Percentiles rank a stretch among this genome's conserved stretches.
Evolutionary conservation across 768 basidiomycete genomes (phyloP).

Genomic region (Tylopilus rubrobrunneus): DNA sequence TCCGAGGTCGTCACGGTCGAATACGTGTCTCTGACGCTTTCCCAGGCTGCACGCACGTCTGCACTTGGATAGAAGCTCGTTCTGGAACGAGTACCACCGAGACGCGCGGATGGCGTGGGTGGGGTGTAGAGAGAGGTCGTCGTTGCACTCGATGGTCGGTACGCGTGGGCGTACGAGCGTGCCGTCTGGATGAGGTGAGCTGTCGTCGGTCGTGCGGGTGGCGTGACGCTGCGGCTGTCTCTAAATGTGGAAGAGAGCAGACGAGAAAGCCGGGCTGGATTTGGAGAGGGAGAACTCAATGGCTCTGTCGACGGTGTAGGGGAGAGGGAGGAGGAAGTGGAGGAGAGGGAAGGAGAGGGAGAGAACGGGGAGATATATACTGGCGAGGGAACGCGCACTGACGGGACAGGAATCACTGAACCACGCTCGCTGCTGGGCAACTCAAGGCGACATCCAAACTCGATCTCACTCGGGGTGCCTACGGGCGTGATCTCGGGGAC

Average conservation of each 20-base stretch:
- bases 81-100: conserved; percentile 15
- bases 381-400: conserved; percentile 19
- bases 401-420: neutral
- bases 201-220: conserved; percentile 12
- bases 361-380: conserved; percentile 21
- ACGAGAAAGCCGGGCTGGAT: conserved; percentile 15
- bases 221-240: neutral
- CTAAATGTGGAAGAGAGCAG: conserved; percentile 22
- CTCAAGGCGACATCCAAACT: conserved; percentile 15
- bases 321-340: conserved; percentile 8
- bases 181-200: conserved; percentile 16
- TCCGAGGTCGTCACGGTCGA: conserved; percentile 23
- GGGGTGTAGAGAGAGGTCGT: conserved; percentile 15
- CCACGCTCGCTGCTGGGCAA: neutral
- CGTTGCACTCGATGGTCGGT: conserved; percentile 10
- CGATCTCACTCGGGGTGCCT: conserved; percentile 19
- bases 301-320: conserved; percentile 15
- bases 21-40: conserved; percentile 14
- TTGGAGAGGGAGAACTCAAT: neutral
- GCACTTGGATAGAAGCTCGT: conserved; percentile 5
- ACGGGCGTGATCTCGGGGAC: conserved; percentile 16
- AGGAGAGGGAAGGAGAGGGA: conserved; percentile 12
- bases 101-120: conserved; percentile 3
- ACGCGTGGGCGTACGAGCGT: conserved; percentile 14
- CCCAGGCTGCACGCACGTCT: neutral